Conservation (phyloP, 2,329 filamentous ascomycete genomes). For the Fusarium guadeloupense region DNA sequence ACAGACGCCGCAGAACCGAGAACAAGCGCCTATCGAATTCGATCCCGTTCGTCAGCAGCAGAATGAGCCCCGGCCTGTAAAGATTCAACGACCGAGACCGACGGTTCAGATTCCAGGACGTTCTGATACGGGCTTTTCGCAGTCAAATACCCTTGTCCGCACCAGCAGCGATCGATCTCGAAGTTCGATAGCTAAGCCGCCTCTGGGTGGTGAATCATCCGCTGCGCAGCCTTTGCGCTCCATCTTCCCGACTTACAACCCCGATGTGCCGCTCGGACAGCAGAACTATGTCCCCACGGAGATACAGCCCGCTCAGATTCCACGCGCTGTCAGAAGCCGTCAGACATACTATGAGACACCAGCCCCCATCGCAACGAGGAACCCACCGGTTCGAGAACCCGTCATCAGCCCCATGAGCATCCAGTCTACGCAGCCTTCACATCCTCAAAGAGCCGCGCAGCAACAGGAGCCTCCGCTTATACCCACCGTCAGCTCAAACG, state of each 20-base stretch:
- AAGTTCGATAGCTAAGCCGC: slow-evolving; percentile 67
- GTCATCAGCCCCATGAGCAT: slow-evolving; percentile 36
- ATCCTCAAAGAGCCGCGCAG: slow-evolving; percentile 47
- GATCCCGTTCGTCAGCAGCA: slow-evolving; percentile 43
- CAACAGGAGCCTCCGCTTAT: slow-evolving; percentile 54
- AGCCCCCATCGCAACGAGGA: slow-evolving; percentile 4
- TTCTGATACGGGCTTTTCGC: slow-evolving; percentile 61
- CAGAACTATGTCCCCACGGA: slow-evolving; percentile 78
- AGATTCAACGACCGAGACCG: slow-evolving; percentile 53
- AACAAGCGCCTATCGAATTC: slow-evolving; percentile 48
- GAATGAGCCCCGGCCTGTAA: slow-evolving; percentile 37
- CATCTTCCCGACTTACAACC: slow-evolving; percentile 81
- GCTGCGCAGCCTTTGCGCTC: slow-evolving; percentile 63
- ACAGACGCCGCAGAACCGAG: slow-evolving; percentile 47
- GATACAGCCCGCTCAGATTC: slow-evolving; percentile 69
- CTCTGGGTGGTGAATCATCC: slow-evolving; percentile 50
- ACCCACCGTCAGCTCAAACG: slow-evolving; percentile 63
- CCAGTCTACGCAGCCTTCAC: slow-evolving; percentile 21
- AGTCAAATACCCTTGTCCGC: slow-evolving; percentile 60
- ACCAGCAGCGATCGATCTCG: slow-evolving; percentile 60
- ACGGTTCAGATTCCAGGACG: slow-evolving; percentile 55
- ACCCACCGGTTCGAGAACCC: slow-evolving; percentile 34
- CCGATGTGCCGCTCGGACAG: slow-evolving; percentile 69
- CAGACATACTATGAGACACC: slow-evolving; percentile 61
- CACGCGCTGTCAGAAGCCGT: slow-evolving; percentile 71